Evolutionary conservation across 2,329 filamentous ascomycete species (phyloP).

Genomic region (Chrysoporthe puriensis): DNA sequence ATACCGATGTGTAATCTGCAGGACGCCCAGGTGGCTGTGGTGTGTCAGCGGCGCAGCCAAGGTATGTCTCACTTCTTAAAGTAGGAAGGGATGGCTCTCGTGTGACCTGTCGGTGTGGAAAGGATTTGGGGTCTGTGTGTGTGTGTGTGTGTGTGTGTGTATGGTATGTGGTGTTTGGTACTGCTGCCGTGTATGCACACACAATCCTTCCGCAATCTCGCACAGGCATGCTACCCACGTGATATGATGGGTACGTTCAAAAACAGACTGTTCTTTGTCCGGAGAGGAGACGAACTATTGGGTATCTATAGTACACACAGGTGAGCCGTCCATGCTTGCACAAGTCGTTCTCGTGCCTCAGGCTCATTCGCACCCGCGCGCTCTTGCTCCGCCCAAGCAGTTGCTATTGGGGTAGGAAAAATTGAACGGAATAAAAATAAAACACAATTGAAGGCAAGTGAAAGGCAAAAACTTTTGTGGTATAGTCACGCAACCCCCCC

Average conservation of each 20-base stretch:
- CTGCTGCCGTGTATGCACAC: not conserved
- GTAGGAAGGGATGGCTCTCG: too few relatives aligned
- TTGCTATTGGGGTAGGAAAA: not conserved
- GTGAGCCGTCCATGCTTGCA: not conserved
- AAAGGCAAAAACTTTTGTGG: slow-evolving; percentile 42
- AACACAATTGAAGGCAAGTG: not conserved
- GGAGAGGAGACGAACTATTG: slow-evolving; percentile 14
- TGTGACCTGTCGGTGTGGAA: too few relatives aligned
- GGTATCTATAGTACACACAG: slow-evolving; percentile 10
- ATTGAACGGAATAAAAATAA: not conserved
- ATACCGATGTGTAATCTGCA: too few relatives aligned
- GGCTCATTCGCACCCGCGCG: not conserved
- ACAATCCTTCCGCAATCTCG: not conserved
- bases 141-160: not conserved
- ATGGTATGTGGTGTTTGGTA: not conserved
- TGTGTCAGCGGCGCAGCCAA: too few relatives aligned
- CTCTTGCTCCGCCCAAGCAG: not conserved
- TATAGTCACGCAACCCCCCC: slow-evolving; percentile 36
- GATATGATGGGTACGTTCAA: not conserved
- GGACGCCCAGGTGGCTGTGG: too few relatives aligned
- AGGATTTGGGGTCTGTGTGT: too few relatives aligned
- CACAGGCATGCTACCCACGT: not conserved
- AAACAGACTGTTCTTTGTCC: not conserved
- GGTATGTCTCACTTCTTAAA: too few relatives aligned
- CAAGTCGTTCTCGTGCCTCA: not conserved